These are phyloP conservation scores for Castanea crenata DNA, from an alignment of 306 rosid species.

Conservation along the genomic window DNA sequence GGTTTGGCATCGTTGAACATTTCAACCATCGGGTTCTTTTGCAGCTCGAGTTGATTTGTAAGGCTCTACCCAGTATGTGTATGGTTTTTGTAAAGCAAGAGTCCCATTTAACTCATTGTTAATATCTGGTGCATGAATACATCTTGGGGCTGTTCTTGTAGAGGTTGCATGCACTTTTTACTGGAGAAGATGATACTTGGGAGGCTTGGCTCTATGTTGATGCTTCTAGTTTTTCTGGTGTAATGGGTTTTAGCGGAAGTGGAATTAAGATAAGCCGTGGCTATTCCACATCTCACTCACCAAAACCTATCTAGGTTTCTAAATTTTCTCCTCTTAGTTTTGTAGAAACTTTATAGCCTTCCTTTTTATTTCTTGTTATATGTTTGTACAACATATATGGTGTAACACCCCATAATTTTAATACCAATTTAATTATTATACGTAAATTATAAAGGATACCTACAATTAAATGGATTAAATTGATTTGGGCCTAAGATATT, in stretches of 20 bases:
- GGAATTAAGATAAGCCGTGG: constrained; percentile 95
- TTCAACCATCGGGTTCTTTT: constrained; percentile 98
- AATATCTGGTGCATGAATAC: constrained; percentile 20
- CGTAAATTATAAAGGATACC: no score
- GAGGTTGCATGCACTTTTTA: constrained; percentile 95
- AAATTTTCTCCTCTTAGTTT: constrained; percentile 1
- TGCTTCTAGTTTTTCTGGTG: constrained; percentile 78
- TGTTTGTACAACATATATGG: neutral
- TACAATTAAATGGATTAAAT: no score
- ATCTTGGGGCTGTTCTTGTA: constrained; percentile 40
- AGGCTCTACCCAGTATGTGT: constrained; percentile 75
- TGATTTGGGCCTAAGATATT: no score
- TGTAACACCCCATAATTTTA: no score
- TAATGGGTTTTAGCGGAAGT: constrained; percentile 56
- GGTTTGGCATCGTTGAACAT: constrained; percentile 96
- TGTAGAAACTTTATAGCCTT: neutral
- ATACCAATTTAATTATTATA: no score
- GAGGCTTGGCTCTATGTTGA: constrained; percentile 95
- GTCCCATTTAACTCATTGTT: constrained; percentile 3
- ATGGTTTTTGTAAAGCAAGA: constrained; percentile 19
- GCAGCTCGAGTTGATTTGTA: constrained; percentile 96
- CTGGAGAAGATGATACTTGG: constrained; percentile 94
- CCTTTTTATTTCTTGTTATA: neutral
- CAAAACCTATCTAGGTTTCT: constrained; percentile 80
- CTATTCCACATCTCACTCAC: constrained; percentile 72